These are phyloP conservation scores for Acorus calamus DNA, from an alignment of 106 monocot genomes.

Conservation along the genomic window DNA sequence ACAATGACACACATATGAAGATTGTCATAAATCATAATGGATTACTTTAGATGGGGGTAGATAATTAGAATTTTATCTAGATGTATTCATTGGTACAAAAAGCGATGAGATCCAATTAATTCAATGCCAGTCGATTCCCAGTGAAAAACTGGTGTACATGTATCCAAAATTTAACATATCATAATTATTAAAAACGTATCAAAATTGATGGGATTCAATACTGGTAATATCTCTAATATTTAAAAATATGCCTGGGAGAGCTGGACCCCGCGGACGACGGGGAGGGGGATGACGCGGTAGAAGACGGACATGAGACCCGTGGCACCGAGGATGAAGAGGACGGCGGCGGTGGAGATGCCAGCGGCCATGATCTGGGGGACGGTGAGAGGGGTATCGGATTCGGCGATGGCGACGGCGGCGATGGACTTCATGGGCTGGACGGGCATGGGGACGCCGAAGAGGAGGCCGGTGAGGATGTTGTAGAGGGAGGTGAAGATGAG, in stretches of 20 bases:
- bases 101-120: no score
- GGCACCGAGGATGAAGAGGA: constrained; percentile 65
- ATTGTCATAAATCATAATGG: no score
- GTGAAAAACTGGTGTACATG: no score
- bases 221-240: no score
- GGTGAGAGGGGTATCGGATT: constrained; percentile 43
- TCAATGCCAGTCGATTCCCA: no score
- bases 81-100: no score
- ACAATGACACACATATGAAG: no score
- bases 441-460: constrained; percentile 95
- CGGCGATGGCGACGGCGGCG: constrained; percentile 83
- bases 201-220: no score
- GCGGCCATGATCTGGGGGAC: constrained; percentile 91
- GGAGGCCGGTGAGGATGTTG: constrained; percentile 72
- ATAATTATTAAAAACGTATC: no score
- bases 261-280: constrained; percentile 97
- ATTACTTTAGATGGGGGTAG: no score
- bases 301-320: constrained; percentile 82
- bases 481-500: constrained; percentile 93
- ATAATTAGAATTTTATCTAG: no score
- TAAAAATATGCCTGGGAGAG: constrained; percentile 81
- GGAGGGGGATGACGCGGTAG: constrained; percentile 78
- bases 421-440: constrained; percentile 99
- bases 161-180: no score
- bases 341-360: constrained; percentile 63